These are phyloP conservation scores for Diplotaxis tenuifolia DNA, from an alignment of 345 rosid species.

Conservation along the genomic window DNA sequence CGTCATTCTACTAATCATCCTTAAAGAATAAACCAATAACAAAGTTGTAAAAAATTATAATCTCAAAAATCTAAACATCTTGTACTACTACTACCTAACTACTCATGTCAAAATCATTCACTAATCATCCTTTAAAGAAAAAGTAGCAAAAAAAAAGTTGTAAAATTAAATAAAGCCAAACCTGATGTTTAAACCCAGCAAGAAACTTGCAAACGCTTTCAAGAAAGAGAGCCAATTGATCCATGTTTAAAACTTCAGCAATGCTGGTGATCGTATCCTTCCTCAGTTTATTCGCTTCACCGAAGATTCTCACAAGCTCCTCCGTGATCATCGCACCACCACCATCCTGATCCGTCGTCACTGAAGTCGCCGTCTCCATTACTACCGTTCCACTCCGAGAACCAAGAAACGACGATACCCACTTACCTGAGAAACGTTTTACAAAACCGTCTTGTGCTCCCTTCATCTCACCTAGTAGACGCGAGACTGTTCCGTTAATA, in stretches of 20 bases:
- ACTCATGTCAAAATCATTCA: too few species aligned
- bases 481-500: not conserved
- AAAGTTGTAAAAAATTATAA: too few species aligned
- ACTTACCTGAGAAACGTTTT: not conserved
- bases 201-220: not conserved
- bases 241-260: not conserved
- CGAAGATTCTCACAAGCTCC: not conserved
- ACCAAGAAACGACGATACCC: too few species aligned
- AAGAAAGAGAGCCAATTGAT: not conserved
- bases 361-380: not conserved
- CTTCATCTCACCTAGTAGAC: not conserved
- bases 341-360: not conserved
- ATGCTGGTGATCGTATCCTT: not conserved
- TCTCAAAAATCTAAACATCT: too few species aligned
- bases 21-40: too few species aligned
- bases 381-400: not conserved
- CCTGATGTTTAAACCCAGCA: not conserved
- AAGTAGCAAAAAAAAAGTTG: too few species aligned
- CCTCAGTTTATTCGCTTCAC: not conserved
- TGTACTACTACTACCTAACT: too few species aligned
- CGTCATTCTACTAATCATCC: too few species aligned
- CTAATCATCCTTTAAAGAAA: not conserved
- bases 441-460: not conserved
- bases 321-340: not conserved
- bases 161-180: not conserved